Conservation (phyloP, 306 rosid genomes). For the Urtica urens region DNA sequence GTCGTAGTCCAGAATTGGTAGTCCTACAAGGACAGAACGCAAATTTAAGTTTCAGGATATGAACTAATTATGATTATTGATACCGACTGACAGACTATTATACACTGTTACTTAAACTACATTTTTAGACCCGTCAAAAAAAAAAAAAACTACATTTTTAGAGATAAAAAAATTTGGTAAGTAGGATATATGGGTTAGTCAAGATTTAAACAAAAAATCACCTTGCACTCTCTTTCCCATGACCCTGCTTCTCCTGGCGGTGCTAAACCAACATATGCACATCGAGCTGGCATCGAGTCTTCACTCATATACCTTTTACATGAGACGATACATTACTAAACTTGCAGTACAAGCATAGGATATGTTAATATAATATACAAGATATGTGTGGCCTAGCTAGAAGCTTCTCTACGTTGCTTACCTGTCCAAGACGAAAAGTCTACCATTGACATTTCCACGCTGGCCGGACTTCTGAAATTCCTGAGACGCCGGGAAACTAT, state of each 20-base stretch:
- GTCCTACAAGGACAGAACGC: constrained; percentile 23
- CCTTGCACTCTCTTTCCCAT: constrained; percentile 88
- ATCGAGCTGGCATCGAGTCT: constrained; percentile 21
- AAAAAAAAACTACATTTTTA: not conserved
- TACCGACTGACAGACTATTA: not conserved
- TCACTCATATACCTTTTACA: constrained; percentile 18
- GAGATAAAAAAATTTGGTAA: not conserved
- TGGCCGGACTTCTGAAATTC: constrained; percentile 31
- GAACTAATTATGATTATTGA: too few species aligned
- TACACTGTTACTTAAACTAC: too few species aligned
- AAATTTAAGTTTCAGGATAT: not conserved
- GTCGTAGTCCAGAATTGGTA: constrained; percentile 82
- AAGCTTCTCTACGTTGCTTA: constrained; percentile 8
- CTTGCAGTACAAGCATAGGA: not conserved
- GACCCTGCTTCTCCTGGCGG: constrained; percentile 47
- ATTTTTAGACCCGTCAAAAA: too few species aligned
- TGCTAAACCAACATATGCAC: constrained; percentile 42
- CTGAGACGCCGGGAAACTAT: constrained; percentile 40
- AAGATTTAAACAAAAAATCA: constrained; percentile 14
- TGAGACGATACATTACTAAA: too few species aligned
- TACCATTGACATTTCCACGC: constrained; percentile 30
- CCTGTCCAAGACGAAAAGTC: constrained; percentile 58
- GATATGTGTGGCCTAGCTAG: not conserved
- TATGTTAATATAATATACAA: not conserved
- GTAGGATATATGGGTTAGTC: not conserved